A percentile compares a stretch with the other conserved stretches of the same genome.
Conservation (phyloP, 2,329 filamentous ascomycete genomes). For the Diaporthe citriasiana region DNA sequence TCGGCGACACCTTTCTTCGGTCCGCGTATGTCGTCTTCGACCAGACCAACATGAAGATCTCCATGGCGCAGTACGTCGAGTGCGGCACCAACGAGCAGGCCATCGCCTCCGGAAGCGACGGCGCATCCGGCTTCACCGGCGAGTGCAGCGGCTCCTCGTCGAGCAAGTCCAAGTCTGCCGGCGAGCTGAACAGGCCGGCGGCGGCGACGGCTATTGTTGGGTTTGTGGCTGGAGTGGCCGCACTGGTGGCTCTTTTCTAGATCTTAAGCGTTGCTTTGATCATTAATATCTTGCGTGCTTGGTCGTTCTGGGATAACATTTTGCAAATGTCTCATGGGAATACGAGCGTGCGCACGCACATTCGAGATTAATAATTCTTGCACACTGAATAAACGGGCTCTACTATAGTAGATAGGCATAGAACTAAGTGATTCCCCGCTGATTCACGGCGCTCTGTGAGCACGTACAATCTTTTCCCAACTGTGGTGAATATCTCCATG, state of each 20-base stretch:
- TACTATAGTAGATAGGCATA: conserved; percentile 29
- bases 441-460: neutral
- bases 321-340: conserved; percentile 7
- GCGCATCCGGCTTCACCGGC: conserved; percentile 43
- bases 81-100: conserved; percentile 50
- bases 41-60: conserved; percentile 50
- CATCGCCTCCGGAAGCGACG: conserved; percentile 44
- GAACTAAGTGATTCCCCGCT: conserved; percentile 3
- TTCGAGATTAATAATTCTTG: neutral
- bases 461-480: too few species aligned
- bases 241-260: conserved; percentile 36
- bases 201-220: conserved; percentile 32
- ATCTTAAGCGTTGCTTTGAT: neutral
- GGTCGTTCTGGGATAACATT: neutral
- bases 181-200: conserved; percentile 15
- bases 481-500: neutral
- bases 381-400: conserved; percentile 1
- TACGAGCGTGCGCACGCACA: neutral
- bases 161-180: conserved; percentile 11
- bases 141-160: conserved; percentile 41
- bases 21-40: conserved; percentile 52
- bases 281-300: neutral
- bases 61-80: conserved; percentile 51
- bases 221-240: conserved; percentile 34
- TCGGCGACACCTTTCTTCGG: conserved; percentile 52